Evolutionary conservation across 2,329 filamentous ascomycete species (phyloP), one percentile per base, ranked within the genome.

Genomic region (Fusarium burgessii): DNA sequence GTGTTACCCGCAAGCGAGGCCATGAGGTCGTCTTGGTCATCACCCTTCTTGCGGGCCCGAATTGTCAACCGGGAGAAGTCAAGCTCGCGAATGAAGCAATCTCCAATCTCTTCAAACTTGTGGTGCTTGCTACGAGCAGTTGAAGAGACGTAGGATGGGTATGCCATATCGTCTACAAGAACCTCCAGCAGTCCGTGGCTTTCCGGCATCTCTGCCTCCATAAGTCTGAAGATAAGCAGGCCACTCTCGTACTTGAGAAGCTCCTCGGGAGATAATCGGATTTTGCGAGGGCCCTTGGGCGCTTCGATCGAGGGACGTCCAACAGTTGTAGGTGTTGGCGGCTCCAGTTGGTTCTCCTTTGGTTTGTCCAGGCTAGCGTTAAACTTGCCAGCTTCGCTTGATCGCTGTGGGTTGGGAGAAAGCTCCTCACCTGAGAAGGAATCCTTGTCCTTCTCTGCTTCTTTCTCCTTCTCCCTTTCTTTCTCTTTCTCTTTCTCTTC

Each of bases 41-140:
- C 92, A 18, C 89, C 86, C 79, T 94, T 94, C 77, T 95, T 92
- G 45, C 94, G 90, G 50, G 98, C 87, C 62, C 94, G 93, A 71
- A 99, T 87, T 0, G 95, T 98, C 63, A 99, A 90, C 72, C 92
- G 93, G 6, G 96, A 99, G 75, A 98, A 95, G 71, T 99, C 97
- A n/a, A 99, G 87, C 80, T 99, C 96, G 68, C 96, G 93, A 66
- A 99, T 93, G 82, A 99, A 94, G 58, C 94, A 96, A 81, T 99
- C 96, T 51, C 95, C 95, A 77, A 95, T 94, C 82, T 99, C 96
- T 74, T 96, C 93, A 80, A 98, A 94, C 56, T 89, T 92, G 77
- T 91, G 88, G 14, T 86, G 84, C 74, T 87, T 91, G 42, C 86
- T 88, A 77, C 89, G 91, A 35, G 94, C 91, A 70, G 90, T 93